phyloP scores from a whole-genome alignment of 2,329 filamentous ascomycete species.

The Alternaria solani region DNA sequence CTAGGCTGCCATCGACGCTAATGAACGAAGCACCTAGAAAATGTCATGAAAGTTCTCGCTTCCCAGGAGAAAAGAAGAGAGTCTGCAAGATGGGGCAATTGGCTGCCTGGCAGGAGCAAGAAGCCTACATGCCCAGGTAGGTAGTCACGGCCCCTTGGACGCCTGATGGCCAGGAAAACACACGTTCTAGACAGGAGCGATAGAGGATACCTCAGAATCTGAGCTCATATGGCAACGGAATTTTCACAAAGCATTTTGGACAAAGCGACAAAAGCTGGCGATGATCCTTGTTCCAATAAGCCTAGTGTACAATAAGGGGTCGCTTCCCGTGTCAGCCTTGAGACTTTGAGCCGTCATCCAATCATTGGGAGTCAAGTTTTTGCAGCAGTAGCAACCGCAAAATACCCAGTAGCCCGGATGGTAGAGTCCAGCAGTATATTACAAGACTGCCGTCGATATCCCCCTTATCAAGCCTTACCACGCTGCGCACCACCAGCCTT shows the following conservation, averaged over 20 bases:
- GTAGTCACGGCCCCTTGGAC: neutral
- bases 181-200: neutral
- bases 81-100: neutral
- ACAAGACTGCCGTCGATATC: neutral
- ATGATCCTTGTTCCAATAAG: no score
- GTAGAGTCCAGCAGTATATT: neutral
- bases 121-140: neutral
- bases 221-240: neutral
- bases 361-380: neutral
- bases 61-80: neutral
- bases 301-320: no score
- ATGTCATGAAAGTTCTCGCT: neutral
- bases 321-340: no score
- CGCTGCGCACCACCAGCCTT: neutral
- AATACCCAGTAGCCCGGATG: neutral
- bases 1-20: neutral
- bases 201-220: neutral
- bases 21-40: neutral
- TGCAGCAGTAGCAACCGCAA: neutral
- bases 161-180: neutral
- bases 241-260: neutral
- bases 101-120: neutral
- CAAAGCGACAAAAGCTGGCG: no score
- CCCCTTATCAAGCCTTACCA: neutral
- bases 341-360: no score